A percentile compares a stretch with the other conserved stretches of the same genome.
Conservation (phyloP, 1,139 yeast species). For the Geotrichum fermentans region DNA sequence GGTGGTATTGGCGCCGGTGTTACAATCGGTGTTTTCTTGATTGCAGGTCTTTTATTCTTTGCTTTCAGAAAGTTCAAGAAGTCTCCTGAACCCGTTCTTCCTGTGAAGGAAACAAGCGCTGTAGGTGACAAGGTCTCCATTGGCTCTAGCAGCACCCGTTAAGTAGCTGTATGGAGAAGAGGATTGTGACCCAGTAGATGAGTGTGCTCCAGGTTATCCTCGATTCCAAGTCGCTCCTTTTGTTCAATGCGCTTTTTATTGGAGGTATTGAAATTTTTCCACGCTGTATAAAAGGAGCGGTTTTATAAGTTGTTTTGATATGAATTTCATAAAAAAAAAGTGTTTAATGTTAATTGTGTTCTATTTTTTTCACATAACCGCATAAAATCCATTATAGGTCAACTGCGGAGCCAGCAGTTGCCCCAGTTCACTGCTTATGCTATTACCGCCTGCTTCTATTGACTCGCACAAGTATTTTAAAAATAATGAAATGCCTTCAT, state of each 20-base stretch:
- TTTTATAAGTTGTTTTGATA: not conserved
- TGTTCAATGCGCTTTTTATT: no score
- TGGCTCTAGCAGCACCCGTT: not conserved
- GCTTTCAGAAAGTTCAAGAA: not conserved
- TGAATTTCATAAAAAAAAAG: not conserved
- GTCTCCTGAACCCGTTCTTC: not conserved
- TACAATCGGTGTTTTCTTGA: constrained; percentile 41
- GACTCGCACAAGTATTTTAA: not conserved
- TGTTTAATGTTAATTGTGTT: not conserved
- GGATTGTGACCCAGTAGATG: no score
- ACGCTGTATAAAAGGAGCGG: no score
- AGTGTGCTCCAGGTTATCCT: no score
- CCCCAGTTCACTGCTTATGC: not conserved
- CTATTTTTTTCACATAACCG: not conserved
- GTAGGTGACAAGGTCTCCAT: not conserved
- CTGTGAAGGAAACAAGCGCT: constrained; percentile 2
- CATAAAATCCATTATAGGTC: not conserved
- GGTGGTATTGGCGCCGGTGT: constrained; percentile 52
- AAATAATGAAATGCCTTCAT: not conserved
- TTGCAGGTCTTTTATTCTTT: constrained; percentile 22
- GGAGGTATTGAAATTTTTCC: no score
- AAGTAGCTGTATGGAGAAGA: no score
- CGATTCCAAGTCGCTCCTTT: no score
- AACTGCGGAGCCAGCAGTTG: constrained; percentile 1
- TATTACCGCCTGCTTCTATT: not conserved